phyloP scores from a whole-genome alignment of 1,284 basidiomycete species.

The Ganoderma resinaceum region DNA sequence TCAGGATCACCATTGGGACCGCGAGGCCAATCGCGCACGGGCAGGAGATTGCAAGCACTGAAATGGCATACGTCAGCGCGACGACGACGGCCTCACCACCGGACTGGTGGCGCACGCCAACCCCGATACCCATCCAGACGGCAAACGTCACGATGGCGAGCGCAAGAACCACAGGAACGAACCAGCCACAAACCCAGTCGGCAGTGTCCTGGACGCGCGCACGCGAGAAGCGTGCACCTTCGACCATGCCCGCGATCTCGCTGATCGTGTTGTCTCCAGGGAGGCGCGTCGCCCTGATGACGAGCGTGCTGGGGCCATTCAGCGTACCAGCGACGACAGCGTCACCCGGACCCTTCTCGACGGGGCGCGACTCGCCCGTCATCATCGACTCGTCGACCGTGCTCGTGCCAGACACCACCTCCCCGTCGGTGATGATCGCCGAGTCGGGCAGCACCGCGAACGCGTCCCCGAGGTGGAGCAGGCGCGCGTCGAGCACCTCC shows the following conservation, averaged over 20 bases:
- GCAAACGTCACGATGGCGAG: constrained; percentile 43
- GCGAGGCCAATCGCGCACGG: constrained; percentile 51
- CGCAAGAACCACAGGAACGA: constrained; percentile 44
- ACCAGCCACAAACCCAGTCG: constrained; percentile 45
- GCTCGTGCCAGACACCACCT: constrained; percentile 46
- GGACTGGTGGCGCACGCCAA: constrained; percentile 39
- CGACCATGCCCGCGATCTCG: constrained; percentile 47
- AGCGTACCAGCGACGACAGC: constrained; percentile 50
- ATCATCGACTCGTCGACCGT: constrained; percentile 54
- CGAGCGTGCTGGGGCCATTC: constrained; percentile 45
- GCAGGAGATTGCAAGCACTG: constrained; percentile 52
- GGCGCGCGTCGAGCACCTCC: constrained; percentile 41
- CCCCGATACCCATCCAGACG: constrained; percentile 46
- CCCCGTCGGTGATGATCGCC: constrained; percentile 51
- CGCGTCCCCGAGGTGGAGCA: constrained; percentile 48
- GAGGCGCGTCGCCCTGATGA: constrained; percentile 46
- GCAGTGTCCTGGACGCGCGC: constrained; percentile 48
- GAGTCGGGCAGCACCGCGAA: constrained; percentile 46
- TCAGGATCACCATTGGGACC: constrained; percentile 47
- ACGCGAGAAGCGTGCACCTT: constrained; percentile 46
- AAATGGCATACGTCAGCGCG: constrained; percentile 49
- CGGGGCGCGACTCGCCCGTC: constrained; percentile 52
- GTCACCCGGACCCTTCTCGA: constrained; percentile 45
- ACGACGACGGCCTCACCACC: constrained; percentile 39
- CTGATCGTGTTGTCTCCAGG: constrained; percentile 53